A percentile compares a stretch with the other conserved stretches of the same genome.
These are phyloP conservation scores for Aspergillus latus DNA, from an alignment of 2,329 filamentous ascomycete genomes.

Conservation along the genomic window DNA sequence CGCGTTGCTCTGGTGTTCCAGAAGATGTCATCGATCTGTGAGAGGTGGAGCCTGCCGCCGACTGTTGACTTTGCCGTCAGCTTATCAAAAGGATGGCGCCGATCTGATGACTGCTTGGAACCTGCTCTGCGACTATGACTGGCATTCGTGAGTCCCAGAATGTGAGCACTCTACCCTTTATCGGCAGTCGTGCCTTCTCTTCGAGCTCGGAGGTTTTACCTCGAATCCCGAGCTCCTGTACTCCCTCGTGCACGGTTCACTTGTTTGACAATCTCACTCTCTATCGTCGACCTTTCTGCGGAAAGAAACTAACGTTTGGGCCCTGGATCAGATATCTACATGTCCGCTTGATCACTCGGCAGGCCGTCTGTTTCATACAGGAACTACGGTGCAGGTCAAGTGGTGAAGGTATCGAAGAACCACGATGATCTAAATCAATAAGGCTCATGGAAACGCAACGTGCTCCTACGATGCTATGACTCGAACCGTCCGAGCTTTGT, in stretches of 20 bases:
- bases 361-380: neutral
- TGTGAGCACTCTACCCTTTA: neutral
- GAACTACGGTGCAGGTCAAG: neutral
- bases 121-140: neutral
- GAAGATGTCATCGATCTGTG: neutral
- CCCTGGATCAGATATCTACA: neutral
- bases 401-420: neutral
- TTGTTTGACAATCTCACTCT: neutral
- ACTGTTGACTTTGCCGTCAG: neutral
- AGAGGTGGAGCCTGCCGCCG: neutral
- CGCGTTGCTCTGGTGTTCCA: neutral
- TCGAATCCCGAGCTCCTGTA: neutral
- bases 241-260: slow-evolving; percentile 1
- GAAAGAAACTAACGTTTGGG: neutral
- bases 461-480: neutral
- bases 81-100: neutral
- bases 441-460: neutral
- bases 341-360: neutral
- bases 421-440: neutral
- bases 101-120: neutral
- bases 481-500: neutral
- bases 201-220: neutral
- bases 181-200: neutral
- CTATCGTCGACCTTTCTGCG: neutral
- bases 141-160: neutral